Conservation (phyloP, 305 asterid species). For the Solanum aculeatissimum region DNA sequence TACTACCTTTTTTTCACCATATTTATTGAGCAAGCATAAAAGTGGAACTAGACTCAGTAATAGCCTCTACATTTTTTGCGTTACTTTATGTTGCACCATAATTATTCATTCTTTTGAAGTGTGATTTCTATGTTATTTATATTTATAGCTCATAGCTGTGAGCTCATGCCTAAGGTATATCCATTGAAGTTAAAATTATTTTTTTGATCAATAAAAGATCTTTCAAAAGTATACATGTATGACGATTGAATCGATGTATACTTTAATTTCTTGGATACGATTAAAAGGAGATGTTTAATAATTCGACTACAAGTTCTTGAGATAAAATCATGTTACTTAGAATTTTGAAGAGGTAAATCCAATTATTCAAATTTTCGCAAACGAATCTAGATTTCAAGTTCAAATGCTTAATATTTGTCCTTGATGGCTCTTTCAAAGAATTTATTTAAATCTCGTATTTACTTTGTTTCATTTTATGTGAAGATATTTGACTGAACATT, state of each 20-base stretch:
- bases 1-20: neutral
- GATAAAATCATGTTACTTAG: neutral
- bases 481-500: no score
- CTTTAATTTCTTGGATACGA: neutral
- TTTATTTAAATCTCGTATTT: no score
- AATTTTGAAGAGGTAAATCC: neutral
- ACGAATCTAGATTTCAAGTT: no score
- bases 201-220: neutral
- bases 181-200: neutral
- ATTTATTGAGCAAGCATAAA: no score
- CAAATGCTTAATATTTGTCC: no score
- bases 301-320: neutral
- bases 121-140: neutral
- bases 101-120: neutral
- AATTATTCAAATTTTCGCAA: no score
- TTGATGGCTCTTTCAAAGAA: no score
- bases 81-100: neutral
- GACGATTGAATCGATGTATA: neutral
- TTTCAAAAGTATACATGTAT: neutral
- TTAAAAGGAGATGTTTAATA: neutral
- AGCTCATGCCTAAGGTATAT: neutral
- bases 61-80: neutral
- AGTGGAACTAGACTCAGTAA: neutral
- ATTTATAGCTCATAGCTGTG: no score
- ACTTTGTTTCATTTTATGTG: no score